Conservation (phyloP, 2,329 filamentous ascomycete species). For the Epichloe uncinata region DNA sequence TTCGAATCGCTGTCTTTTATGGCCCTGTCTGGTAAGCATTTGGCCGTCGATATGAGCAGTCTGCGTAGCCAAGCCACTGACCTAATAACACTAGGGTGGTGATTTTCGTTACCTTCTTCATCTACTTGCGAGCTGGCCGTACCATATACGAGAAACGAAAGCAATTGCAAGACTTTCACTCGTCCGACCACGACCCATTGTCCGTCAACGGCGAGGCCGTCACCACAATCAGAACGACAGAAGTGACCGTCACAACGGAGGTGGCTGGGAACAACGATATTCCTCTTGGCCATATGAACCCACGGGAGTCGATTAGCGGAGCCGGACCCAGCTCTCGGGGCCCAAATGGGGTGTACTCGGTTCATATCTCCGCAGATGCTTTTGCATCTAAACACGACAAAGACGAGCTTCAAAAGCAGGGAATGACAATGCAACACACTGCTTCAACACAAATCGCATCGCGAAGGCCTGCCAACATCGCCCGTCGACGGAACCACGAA, state of each 20-base stretch:
- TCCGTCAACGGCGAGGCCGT: slow-evolving; percentile 30
- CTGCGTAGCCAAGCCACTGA: not conserved
- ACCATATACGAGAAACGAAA: slow-evolving; percentile 55
- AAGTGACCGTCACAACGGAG: slow-evolving; percentile 50
- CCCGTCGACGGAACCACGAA: slow-evolving; percentile 30
- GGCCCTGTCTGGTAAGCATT: slow-evolving; percentile 47
- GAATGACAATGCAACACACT: slow-evolving; percentile 10
- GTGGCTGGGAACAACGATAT: slow-evolving; percentile 11
- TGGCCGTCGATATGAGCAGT: not conserved
- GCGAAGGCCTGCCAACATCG: slow-evolving; percentile 14
- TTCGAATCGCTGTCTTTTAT: slow-evolving; percentile 65
- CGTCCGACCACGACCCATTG: slow-evolving; percentile 28
- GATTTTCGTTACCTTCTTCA: slow-evolving; percentile 47
- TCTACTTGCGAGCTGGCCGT: slow-evolving; percentile 52
- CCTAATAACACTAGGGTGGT: slow-evolving; percentile 34
- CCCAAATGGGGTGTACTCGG: slow-evolving; percentile 29
- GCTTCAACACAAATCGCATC: slow-evolving; percentile 7
- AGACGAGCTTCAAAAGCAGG: slow-evolving; percentile 17
- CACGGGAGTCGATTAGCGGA: slow-evolving; percentile 6
- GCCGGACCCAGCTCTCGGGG: slow-evolving; percentile 6
- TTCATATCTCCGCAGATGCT: slow-evolving; percentile 32
- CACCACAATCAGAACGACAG: slow-evolving; percentile 42
- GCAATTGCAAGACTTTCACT: slow-evolving; percentile 43
- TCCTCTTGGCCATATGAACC: slow-evolving; percentile 13
- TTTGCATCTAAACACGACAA: slow-evolving; percentile 3